Percentiles rank a stretch among this genome's conserved stretches.
Evolutionary conservation across 805 yeast genomes (phyloP).

Genomic region (Nakazawaea anatomiae): DNA sequence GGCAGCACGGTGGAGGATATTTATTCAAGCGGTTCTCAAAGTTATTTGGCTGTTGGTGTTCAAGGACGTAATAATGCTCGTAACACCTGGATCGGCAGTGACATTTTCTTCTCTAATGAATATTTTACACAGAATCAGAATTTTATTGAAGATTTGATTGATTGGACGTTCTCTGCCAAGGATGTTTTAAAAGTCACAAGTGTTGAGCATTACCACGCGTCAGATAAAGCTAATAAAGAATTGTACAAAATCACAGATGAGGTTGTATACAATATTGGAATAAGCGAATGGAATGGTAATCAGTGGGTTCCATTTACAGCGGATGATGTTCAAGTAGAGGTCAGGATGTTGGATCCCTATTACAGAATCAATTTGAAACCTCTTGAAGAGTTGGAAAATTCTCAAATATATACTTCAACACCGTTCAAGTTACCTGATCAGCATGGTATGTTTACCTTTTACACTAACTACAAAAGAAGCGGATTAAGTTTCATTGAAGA

Average conservation of each 20-base stretch:
- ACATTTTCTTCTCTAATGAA: slow-evolving; percentile 40
- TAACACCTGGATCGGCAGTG: slow-evolving; percentile 74
- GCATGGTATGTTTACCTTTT: slow-evolving; percentile 92
- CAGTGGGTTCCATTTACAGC: slow-evolving; percentile 65
- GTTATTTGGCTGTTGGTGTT: slow-evolving; percentile 65
- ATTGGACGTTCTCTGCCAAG: slow-evolving; percentile 73
- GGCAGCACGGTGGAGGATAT: slow-evolving; percentile 32
- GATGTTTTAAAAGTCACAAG: slow-evolving; percentile 53
- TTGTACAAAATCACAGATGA: slow-evolving; percentile 73
- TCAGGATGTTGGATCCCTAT: slow-evolving; percentile 92
- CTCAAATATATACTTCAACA: slow-evolving; percentile 44
- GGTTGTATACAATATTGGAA: slow-evolving; percentile 47
- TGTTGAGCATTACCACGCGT: slow-evolving; percentile 48
- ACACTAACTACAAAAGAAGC: slow-evolving; percentile 67
- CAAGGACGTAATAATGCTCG: slow-evolving; percentile 82
- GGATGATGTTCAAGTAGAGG: slow-evolving; percentile 72
- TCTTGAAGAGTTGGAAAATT: slow-evolving; percentile 29
- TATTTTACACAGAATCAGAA: slow-evolving; percentile 26
- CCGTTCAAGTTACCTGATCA: slow-evolving; percentile 84
- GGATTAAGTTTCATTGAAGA: slow-evolving; percentile 69
- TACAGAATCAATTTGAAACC: slow-evolving; percentile 65
- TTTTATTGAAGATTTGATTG: slow-evolving; percentile 38
- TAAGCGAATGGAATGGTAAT: slow-evolving; percentile 40
- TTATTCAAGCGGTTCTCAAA: slow-evolving; percentile 83
- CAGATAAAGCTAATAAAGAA: slow-evolving; percentile 35